Evolutionary conservation across 2,329 filamentous ascomycete species (phyloP).

Genomic region (Penicillium aurantiogriseum): DNA sequence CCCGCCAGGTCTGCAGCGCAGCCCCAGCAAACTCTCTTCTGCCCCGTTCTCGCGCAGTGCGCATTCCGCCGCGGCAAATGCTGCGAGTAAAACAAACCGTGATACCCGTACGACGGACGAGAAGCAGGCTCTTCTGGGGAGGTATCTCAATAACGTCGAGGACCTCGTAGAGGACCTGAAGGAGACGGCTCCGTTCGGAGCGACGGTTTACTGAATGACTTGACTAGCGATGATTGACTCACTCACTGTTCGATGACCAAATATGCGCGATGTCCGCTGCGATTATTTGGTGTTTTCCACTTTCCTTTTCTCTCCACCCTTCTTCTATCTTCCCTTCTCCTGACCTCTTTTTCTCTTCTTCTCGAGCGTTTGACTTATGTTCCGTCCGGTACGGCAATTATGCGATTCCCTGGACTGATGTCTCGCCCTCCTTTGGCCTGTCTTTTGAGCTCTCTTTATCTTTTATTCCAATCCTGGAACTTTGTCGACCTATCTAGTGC

Average conservation of each 20-base stretch:
- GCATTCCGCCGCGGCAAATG: conserved; percentile 25
- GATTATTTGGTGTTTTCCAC: conserved; percentile 17
- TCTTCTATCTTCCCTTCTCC: conserved; percentile 7
- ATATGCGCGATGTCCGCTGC: conserved; percentile 25
- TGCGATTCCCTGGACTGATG: conserved; percentile 12
- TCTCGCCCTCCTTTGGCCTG: conserved; percentile 8
- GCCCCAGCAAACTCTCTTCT: conserved; percentile 64
- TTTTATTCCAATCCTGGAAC: conserved; percentile 15
- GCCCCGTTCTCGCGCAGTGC: conserved; percentile 53
- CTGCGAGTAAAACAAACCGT: conserved; percentile 27
- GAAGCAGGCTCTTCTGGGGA: conserved; percentile 75
- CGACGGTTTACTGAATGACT: conserved; percentile 42
- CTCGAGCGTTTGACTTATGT: conserved; percentile 14
- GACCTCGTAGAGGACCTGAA: conserved; percentile 81
- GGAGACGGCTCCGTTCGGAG: conserved; percentile 72
- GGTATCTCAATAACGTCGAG: conserved; percentile 77
- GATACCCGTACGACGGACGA: conserved; percentile 69
- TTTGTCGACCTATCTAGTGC: conserved; percentile 14
- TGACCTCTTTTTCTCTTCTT: conserved; percentile 4
- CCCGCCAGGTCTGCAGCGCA: conserved; percentile 58
- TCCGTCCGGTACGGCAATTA: conserved; percentile 25
- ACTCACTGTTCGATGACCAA: conserved; percentile 10
- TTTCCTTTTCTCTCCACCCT: background rate
- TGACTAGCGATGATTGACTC: conserved; percentile 15
- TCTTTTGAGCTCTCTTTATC: conserved; percentile 11